Evolutionary conservation across 1,139 yeast species (phyloP).

Genomic region (Scheffersomyces lignicola): DNA sequence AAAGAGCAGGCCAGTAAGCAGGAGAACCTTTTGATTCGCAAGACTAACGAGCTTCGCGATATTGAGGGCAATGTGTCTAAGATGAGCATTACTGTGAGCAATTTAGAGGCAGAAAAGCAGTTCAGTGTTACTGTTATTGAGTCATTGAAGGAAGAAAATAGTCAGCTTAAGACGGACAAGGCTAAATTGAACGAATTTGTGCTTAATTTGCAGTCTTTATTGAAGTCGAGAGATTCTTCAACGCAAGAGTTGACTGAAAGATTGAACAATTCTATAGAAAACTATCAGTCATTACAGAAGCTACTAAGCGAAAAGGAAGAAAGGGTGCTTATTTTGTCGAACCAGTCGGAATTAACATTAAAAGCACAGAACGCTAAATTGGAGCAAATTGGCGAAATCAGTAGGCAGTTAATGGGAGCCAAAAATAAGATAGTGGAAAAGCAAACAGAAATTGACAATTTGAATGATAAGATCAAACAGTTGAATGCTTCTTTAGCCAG

Average conservation of each 20-base stretch:
- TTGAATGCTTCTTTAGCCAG: slow-evolving; percentile 3
- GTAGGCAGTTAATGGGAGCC: slow-evolving; percentile 39
- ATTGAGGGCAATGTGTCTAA: slow-evolving; percentile 53
- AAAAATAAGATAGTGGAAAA: slow-evolving; percentile 41
- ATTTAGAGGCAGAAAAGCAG: slow-evolving; percentile 56
- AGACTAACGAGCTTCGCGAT: slow-evolving; percentile 55
- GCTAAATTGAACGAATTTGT: slow-evolving; percentile 58
- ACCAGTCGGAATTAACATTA: slow-evolving; percentile 56
- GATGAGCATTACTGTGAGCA: slow-evolving; percentile 46
- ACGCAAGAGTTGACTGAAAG: slow-evolving; percentile 53
- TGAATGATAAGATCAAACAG: slow-evolving; percentile 15
- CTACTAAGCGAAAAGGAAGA: slow-evolving; percentile 53
- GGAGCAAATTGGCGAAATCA: slow-evolving; percentile 57
- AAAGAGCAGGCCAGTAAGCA: slow-evolving; percentile 58
- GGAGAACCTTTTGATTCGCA: slow-evolving; percentile 53
- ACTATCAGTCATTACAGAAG: slow-evolving; percentile 52
- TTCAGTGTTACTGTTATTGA: slow-evolving; percentile 51
- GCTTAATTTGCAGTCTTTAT: slow-evolving; percentile 59
- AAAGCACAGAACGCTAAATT: slow-evolving; percentile 67
- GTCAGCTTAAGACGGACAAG: slow-evolving; percentile 58
- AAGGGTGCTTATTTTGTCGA: slow-evolving; percentile 44
- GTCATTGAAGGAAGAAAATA: slow-evolving; percentile 56
- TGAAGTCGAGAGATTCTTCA: slow-evolving; percentile 61
- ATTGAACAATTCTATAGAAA: slow-evolving; percentile 49
- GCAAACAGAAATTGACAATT: slow-evolving; percentile 23